Evolutionary conservation across 108 stramenopile species (phyloP), one percentile per base, ranked within the genome.

Genomic region (Cyclotella atomus): DNA sequence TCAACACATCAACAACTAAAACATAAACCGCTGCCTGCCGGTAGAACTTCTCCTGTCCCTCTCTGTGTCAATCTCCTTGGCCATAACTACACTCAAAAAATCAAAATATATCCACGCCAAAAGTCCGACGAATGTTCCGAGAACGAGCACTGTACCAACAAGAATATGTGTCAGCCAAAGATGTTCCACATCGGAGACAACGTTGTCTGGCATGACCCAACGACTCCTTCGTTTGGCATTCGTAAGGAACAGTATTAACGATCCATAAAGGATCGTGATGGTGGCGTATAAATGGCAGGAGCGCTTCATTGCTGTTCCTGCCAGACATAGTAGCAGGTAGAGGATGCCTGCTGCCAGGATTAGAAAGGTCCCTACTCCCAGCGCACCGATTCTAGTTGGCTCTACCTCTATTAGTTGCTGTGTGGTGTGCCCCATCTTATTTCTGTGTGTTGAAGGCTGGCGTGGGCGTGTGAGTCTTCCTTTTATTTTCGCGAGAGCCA

Each of bases 151-250:
- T 16, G 59, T 28, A 21, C 67, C 75, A 23, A 76, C 68, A 19
- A 76, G 34, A 49, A 76, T 76, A 59, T 52, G 75, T 46, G 45
- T 38, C 21, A 76, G 68, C 75, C 75, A 76, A 10, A 55, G 23
- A 62, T 69, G 54, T 30, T 76, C 75, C 0, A 76, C 50, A n/a
- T 76, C 75, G 17, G 75, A 76, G n/a, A 76, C 41, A 0, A 76
- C 67, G 38, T 76, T 59, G 16, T 76, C 60, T 19, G 52, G 68
- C 14, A 25, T 43, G 19, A 17, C 62, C 67, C 68, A 76, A 12
- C 32, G 75, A 63, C 75, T 76, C 9, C 68, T 59, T 69, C 75
- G 60, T 46, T 63, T 49, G 2, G 75, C 67, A 44, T 41, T 59
- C 20, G 68, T 53, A 3, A 76, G 75, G 41, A 41, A 76, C 8